A percentile compares a stretch with the other conserved stretches of the same genome.
These are phyloP conservation scores for Trichophyton mentagrophytes DNA, from an alignment of 2,329 filamentous ascomycete genomes.

Conservation along the genomic window DNA sequence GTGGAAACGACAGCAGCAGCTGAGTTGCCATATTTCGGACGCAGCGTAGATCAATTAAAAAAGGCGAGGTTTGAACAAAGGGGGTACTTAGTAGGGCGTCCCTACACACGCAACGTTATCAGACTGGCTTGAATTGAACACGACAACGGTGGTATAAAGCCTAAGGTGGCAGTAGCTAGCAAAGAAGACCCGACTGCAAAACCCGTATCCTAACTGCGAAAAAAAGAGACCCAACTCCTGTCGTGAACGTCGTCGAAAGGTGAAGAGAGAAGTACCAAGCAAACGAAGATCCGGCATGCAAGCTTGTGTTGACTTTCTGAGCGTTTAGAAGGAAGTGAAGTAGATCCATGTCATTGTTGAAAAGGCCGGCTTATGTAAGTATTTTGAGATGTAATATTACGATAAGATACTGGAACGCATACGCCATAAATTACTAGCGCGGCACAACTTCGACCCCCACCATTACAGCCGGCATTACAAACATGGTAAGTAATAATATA, in stretches of 20 bases:
- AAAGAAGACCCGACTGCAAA: background rate
- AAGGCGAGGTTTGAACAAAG: background rate
- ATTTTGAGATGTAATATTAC: background rate
- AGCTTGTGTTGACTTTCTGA: background rate
- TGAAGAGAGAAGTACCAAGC: background rate
- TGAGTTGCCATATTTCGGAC: background rate
- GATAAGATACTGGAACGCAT: background rate
- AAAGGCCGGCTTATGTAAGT: background rate
- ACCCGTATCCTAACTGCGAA: background rate
- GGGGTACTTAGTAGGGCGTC: background rate
- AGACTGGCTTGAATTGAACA: background rate
- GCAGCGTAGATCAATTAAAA: background rate
- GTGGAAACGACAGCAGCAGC: conserved; percentile 28
- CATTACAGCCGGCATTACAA: background rate
- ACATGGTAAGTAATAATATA: background rate
- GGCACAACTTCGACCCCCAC: background rate
- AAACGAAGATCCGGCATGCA: background rate
- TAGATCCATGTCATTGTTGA: background rate
- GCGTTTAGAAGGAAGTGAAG: background rate
- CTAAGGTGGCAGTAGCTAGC: background rate
- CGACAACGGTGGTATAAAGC: background rate
- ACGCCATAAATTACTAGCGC: background rate
- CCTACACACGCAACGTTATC: background rate
- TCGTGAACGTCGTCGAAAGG: conserved; percentile 1
- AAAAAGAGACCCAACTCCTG: background rate